phyloP scores from a whole-genome alignment of 164 flowering plant genomes.

The Macadamia integrifolia region DNA sequence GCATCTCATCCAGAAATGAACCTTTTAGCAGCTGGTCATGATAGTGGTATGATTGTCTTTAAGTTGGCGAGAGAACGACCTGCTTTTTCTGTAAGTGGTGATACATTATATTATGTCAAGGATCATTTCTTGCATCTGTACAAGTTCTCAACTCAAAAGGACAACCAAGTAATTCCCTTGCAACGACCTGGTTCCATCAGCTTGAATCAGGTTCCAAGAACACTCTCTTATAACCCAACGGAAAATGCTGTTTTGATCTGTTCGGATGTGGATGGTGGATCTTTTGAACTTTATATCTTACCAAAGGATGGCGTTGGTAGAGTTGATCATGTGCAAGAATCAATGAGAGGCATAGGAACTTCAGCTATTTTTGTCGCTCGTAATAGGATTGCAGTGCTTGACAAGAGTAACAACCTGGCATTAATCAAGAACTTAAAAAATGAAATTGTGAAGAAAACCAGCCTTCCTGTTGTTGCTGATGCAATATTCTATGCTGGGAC shows the following conservation, averaged over 20 bases:
- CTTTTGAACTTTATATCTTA: not conserved
- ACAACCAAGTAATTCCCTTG: not conserved
- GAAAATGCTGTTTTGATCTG: not conserved
- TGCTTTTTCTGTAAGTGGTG: too few relatives aligned
- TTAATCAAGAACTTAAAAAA: too few relatives aligned
- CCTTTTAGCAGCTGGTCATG: not conserved
- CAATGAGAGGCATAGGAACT: not conserved
- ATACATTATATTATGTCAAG: not conserved
- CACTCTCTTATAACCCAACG: not conserved
- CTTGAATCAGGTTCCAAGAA: not conserved
- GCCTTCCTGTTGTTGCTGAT: not conserved
- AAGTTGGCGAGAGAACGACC: too few relatives aligned
- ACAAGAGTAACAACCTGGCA: not conserved
- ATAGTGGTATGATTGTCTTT: not conserved
- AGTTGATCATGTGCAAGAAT: not conserved
- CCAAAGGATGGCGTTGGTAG: not conserved
- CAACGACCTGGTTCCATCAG: not conserved
- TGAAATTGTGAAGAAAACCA: not conserved
- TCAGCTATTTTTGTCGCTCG: not conserved
- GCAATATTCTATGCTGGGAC: too few relatives aligned
- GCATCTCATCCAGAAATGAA: not conserved
- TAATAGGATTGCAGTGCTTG: not conserved
- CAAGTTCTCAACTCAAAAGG: constrained; percentile 1
- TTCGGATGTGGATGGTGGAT: not conserved
- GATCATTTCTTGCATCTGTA: not conserved